A percentile compares a stretch with the other conserved stretches of the same genome.
Conservation (phyloP, 2,329 filamentous ascomycete genomes). For the Trichoderma koningiopsis region DNA sequence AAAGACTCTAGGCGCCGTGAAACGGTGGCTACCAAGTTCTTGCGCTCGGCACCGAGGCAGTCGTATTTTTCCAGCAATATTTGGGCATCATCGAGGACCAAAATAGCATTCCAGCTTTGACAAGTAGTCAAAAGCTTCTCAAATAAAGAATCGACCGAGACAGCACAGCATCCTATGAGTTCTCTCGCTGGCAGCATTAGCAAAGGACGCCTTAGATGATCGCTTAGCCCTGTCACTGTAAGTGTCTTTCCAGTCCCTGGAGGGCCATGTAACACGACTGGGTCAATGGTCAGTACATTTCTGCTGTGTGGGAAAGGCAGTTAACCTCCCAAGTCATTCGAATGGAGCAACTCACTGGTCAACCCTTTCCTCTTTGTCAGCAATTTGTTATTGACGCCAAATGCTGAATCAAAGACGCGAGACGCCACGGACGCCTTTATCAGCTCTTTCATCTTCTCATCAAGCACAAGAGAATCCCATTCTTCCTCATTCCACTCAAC, state of each 20-base stretch:
- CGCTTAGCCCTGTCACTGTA: slow-evolving; percentile 83
- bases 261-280: slow-evolving; percentile 75
- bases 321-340: neutral
- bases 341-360: slow-evolving; percentile 53
- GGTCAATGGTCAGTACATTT: neutral
- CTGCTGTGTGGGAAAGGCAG: no score
- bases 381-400: slow-evolving; percentile 81
- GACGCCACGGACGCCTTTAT: slow-evolving; percentile 78
- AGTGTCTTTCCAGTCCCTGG: slow-evolving; percentile 88
- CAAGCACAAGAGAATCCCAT: slow-evolving; percentile 78
- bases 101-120: slow-evolving; percentile 81
- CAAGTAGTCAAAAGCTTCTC: slow-evolving; percentile 85
- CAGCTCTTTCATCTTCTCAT: slow-evolving; percentile 61
- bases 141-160: slow-evolving; percentile 72
- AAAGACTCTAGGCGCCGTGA: slow-evolving; percentile 87
- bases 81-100: slow-evolving; percentile 84
- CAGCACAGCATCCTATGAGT: slow-evolving; percentile 72
- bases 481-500: slow-evolving; percentile 84
- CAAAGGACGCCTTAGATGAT: slow-evolving; percentile 76
- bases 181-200: slow-evolving; percentile 85
- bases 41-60: slow-evolving; percentile 80
- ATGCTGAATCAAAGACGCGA: slow-evolving; percentile 78
- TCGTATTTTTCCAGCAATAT: slow-evolving; percentile 83
- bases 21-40: slow-evolving; percentile 85
- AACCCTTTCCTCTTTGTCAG: slow-evolving; percentile 85